These are phyloP conservation scores for Tulasnella sp. DNA, from an alignment of 768 basidiomycete genomes.

Conservation along the genomic window DNA sequence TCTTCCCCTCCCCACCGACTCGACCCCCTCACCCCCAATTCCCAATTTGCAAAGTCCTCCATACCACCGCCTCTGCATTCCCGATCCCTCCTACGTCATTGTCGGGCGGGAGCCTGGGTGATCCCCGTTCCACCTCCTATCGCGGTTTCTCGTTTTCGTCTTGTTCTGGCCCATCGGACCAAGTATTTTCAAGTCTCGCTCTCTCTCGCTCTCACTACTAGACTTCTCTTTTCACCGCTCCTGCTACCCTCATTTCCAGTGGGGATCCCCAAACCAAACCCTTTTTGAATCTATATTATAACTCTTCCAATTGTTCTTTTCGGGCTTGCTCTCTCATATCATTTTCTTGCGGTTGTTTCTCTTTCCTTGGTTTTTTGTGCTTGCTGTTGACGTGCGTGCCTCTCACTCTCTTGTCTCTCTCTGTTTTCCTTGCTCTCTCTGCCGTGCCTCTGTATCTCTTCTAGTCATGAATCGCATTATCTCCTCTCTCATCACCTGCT, in stretches of 20 bases:
- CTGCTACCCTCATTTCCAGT: neutral
- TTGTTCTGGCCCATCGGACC: slow-evolving; percentile 1
- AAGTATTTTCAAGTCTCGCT: neutral
- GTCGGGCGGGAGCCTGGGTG: neutral
- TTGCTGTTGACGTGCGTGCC: neutral
- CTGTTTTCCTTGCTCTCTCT: neutral
- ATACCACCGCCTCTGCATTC: neutral
- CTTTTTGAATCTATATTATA: neutral
- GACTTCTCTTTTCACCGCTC: slow-evolving; percentile 1
- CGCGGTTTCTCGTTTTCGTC: neutral
- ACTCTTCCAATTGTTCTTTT: neutral
- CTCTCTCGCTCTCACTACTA: neutral
- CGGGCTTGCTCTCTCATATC: neutral
- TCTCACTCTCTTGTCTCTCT: neutral
- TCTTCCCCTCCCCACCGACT: neutral
- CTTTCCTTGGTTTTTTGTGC: neutral
- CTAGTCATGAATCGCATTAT: neutral
- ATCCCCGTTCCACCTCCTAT: neutral
- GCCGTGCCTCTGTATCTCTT: slow-evolving; percentile 5
- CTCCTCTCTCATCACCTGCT: neutral
- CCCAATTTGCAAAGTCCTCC: neutral
- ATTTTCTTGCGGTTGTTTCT: neutral
- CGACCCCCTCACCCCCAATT: slow-evolving; percentile 2
- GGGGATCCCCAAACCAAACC: neutral
- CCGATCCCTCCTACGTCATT: slow-evolving; percentile 3